Base-by-base conservation (phyloP, 192 early-diverging fungal species). In the Coemansia sp. region DNA sequence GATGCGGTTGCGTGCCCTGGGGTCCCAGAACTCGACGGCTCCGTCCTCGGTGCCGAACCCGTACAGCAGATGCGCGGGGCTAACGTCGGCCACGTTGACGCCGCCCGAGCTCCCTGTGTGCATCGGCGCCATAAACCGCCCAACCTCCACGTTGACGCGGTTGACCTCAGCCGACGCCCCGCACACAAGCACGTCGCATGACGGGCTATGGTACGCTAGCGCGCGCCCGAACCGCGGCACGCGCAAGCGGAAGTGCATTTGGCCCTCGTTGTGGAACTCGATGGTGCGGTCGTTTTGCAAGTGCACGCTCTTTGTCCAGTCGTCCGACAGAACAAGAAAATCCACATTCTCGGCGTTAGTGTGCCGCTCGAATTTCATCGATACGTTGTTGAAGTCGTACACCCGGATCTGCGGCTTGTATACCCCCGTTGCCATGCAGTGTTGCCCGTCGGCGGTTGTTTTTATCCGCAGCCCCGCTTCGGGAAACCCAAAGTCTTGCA, bases 351-450 rank as follows among this genome's bases (percentile, higher is more conserved):
- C 97, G 10, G 88, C 80, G 65, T 99, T 92, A 1, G 93, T 93
- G 76, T 97, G 94, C 46, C 97, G 89, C 69, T 99, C 96, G 76
- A 99, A 97, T 81, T 99, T 99, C 93, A 99, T 95, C 16, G 95
- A 89, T 83, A 96, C 86, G 68, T 99, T 90, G 11, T 89, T 70
- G 68, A 92, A 94, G 52, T 99, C 97, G 64, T 85, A 99, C 0
- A 97, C 94, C 57, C 97, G 88, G 68, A 99, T 92, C 72, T 97
- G 97, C 23, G 96, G 96, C 77, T 99, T 94, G 84, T 99, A 98
- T n/a, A 96, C 92, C 85, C 95, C 95, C 7, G 94, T 98, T 2
- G 94, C 97, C 75, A 99, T 89, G 44, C 91, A 88, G 81, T 89
- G 90, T 55, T 93, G 88, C 46, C 94, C 91, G 73, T 99, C 97